Evolutionary conservation across 768 basidiomycete species (phyloP), one percentile per base, ranked within the genome.

Genomic region (Termitomyces sp.): DNA sequence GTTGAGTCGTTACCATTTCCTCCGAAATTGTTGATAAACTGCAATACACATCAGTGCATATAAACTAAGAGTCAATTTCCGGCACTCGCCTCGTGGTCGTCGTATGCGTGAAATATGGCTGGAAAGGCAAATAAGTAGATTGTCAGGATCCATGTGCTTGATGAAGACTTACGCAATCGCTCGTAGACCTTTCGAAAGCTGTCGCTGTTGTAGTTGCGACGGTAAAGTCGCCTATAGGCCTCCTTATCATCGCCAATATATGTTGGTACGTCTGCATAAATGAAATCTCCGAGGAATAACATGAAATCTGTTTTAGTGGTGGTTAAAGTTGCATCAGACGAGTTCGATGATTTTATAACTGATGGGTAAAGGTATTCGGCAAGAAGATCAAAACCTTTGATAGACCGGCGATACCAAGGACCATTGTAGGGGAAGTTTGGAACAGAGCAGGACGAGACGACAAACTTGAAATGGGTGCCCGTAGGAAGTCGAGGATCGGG

Each of bases 341-440:
- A 44, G 48, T 44, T 55, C 39, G 53, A 15, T 32, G 59, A n/a
- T 35, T 38, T 20, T 27, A 42, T 38, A 25, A 46, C 38, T 40
- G 33, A n/a, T 10, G 76, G 68, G 60, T 71, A 74, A 36, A 86
- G 69, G 58, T 81, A 82, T 48, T 81, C 71, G 3, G 83, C 79
- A 32, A 90, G 76, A 6, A 84, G 70, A 63, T 89, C 84, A 50
- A 85, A 85, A 12, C 87, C 88, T 56, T 74, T 76, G 63, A 89
- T 85, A 15, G 73, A 76, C 20, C 73, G 72, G 10, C 75, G 72
- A 53, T 80, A 68, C 58, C 75, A 70, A 20, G 83, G 86, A 2
- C 76, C 71, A n/a, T 59, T 64, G 67, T 89, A 89, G 3, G 89
- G 89, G 64, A 88, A 91, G 60, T 88, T 89, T 11, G 86, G 84